phyloP scores from a whole-genome alignment of 2,329 filamentous ascomycete species.

The Rhexocercosporidium sp. region DNA sequence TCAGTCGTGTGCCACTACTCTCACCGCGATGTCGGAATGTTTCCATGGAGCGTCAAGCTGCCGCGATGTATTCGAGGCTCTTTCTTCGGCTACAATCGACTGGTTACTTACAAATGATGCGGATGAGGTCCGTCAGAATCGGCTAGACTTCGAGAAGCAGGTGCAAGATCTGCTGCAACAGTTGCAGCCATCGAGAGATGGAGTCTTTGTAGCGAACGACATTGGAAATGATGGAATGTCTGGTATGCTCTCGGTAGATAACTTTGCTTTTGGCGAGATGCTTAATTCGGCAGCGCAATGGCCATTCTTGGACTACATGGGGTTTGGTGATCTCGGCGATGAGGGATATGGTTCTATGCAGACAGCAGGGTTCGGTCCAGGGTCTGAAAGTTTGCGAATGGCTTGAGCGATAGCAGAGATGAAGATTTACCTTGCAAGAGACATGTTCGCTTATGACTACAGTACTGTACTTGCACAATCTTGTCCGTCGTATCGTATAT shows the following conservation, averaged over 20 bases:
- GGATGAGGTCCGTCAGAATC: constrained; percentile 7
- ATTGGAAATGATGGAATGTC: not conserved
- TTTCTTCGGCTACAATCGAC: constrained; percentile 40
- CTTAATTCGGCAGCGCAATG: constrained; percentile 27
- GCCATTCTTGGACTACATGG: constrained; percentile 15
- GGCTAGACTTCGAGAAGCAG: constrained; percentile 16
- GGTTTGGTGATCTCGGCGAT: constrained; percentile 1
- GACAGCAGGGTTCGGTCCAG: not conserved
- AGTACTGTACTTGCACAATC: no score
- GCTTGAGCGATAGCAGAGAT: not conserved
- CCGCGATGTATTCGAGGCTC: constrained; percentile 39
- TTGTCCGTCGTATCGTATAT: no score
- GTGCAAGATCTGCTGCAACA: constrained; percentile 15
- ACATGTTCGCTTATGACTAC: no score
- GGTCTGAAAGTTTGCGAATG: not conserved
- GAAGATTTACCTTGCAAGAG: not conserved
- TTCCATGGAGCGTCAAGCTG: constrained; percentile 43
- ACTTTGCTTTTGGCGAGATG: constrained; percentile 25
- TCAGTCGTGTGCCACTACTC: constrained; percentile 41
- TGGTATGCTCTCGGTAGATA: constrained; percentile 20
- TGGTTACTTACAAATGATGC: constrained; percentile 31
- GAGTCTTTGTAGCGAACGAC: constrained; percentile 7
- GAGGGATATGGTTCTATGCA: not conserved
- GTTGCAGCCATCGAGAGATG: constrained; percentile 7
- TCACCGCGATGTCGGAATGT: constrained; percentile 43